Conservation (phyloP, 345 rosid species). For the Combretum micranthum region DNA sequence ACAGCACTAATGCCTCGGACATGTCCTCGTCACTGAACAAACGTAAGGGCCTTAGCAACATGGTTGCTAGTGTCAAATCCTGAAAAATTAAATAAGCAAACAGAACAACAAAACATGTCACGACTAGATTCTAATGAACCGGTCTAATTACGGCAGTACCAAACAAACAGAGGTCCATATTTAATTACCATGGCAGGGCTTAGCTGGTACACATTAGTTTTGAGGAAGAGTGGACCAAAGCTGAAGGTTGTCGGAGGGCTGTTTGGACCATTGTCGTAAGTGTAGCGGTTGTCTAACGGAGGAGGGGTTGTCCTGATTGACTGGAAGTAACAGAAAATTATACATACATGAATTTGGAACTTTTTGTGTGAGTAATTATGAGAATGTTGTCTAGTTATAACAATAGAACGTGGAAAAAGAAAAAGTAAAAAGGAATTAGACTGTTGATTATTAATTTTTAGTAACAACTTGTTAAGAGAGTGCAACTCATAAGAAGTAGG, state of each 20-base stretch:
- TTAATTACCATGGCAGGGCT: conserved; percentile 41
- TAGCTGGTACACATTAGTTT: conserved; percentile 29
- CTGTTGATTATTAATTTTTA: no score
- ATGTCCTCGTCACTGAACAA: conserved; percentile 29
- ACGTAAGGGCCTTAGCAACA: conserved; percentile 31
- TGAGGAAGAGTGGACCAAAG: conserved; percentile 28
- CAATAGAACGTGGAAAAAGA: no score
- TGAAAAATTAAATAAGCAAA: background rate
- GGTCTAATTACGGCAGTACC: no score
- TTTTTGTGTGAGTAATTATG: no score
- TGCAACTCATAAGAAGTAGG: no score
- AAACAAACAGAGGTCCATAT: background rate
- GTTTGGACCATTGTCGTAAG: conserved; percentile 31
- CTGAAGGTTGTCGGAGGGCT: conserved; percentile 38
- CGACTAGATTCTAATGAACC: no score
- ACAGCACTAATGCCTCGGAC: conserved; percentile 24
- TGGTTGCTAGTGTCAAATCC: conserved; percentile 49
- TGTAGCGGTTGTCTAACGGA: conserved; percentile 24
- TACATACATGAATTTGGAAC: background rate
- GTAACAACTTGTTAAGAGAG: no score
- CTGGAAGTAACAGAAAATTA: background rate
- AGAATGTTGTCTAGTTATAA: no score
- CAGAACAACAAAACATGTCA: no score
- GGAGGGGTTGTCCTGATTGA: conserved; percentile 10
- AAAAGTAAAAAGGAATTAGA: no score